Evolutionary conservation across 139 green algal genomes (phyloP).

Genomic region (Ulvella scutata): DNA sequence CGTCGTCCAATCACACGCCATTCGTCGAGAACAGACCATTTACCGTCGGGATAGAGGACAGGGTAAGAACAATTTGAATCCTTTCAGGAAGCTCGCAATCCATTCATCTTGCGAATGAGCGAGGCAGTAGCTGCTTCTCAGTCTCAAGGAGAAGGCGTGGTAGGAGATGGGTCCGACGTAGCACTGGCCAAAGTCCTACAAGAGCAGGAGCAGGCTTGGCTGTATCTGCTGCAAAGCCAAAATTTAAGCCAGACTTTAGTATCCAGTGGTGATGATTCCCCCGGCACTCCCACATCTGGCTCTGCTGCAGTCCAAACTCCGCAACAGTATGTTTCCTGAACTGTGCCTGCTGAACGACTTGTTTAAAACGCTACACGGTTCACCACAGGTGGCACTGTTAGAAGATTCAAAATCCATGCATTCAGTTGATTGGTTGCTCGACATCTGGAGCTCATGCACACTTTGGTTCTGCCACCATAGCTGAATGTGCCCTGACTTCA

Average conservation of each 20-base stretch:
- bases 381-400: neutral
- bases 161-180: too few species aligned
- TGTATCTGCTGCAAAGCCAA: neutral
- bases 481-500: too few species aligned
- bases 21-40: neutral
- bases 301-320: neutral
- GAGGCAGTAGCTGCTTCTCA: neutral
- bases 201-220: neutral
- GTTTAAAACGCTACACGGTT: neutral
- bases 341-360: neutral
- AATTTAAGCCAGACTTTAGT: neutral
- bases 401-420: neutral
- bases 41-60: neutral
- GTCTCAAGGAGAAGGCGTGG: too few species aligned
- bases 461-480: too few species aligned
- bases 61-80: neutral
- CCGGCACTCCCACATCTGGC: neutral
- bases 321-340: neutral
- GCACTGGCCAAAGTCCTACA: neutral
- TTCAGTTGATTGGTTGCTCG: neutral
- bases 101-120: neutral
- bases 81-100: neutral
- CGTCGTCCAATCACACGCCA: neutral
- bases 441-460: too few species aligned
- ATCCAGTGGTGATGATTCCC: neutral